Percentiles rank a stretch among this genome's conserved stretches.
Evolutionary conservation across 129 eudicot species (phyloP).

Genomic region (Chrysanthemum seticuspe): DNA sequence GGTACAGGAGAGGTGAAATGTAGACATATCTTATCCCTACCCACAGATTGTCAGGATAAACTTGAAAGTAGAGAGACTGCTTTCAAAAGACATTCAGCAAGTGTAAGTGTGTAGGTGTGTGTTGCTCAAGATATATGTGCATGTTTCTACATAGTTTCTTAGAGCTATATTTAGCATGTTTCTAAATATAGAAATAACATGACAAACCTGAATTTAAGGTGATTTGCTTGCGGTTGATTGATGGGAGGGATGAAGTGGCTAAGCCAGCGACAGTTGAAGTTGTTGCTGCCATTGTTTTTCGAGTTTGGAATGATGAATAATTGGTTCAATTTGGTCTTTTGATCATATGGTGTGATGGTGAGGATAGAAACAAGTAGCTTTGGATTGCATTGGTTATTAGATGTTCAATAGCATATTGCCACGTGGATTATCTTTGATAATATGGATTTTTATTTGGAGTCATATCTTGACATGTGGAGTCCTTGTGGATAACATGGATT

Average conservation of each 20-base stretch:
- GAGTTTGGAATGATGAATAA: neutral
- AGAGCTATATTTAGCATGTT: too few species aligned
- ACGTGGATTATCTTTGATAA: slow-evolving; percentile 68
- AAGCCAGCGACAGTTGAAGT: slow-evolving; percentile 73
- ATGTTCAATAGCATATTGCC: slow-evolving; percentile 55
- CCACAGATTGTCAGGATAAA: too few species aligned
- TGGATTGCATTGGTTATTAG: slow-evolving; percentile 42
- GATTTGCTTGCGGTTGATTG: slow-evolving; percentile 36
- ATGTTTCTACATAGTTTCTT: too few species aligned
- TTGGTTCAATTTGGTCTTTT: slow-evolving; percentile 19
- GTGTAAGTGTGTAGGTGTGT: too few species aligned
- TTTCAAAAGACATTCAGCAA: too few species aligned
- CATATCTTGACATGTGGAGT: slow-evolving; percentile 25
- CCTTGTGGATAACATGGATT: slow-evolving; percentile 25
- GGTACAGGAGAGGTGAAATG: too few species aligned
- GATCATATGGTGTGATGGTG: slow-evolving; percentile 35
- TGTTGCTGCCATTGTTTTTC: slow-evolving; percentile 54
- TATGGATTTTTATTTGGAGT: slow-evolving; percentile 20
- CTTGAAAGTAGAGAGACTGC: too few species aligned
- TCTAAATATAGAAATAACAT: neutral
- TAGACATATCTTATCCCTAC: too few species aligned
- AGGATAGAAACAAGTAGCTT: slow-evolving; percentile 37
- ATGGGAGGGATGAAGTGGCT: slow-evolving; percentile 65
- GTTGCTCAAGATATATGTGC: too few species aligned
- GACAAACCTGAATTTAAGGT: slow-evolving; percentile 51